Base-by-base conservation (phyloP, 257 asterid species). In the Solanum paucissectum region DNA sequence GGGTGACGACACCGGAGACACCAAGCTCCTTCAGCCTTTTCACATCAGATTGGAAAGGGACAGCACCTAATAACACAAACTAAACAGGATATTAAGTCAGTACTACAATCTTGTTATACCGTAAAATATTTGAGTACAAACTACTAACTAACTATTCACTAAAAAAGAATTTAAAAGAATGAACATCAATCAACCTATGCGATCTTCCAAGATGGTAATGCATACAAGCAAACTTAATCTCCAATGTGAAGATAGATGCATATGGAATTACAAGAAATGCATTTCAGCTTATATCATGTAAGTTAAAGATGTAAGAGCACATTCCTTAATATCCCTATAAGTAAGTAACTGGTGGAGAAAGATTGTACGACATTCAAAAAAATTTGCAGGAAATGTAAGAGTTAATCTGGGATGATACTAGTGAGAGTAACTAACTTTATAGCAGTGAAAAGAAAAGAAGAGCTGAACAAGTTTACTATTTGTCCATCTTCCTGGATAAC, bases 61-160 rank as follows among this genome's bases (percentile, higher is more conserved):
- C 91, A 88, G 95, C 95, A 83, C 95, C 95, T 88, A 93, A 37
- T 89, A 93, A 90, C 42, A 93, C 93, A 90, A 92, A 93, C 95
- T 93, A 29, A 88, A 87, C 40, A 75, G 40, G 46, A 72, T 18
- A 72, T 13, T 16, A 79, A 9, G 49, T 91, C 76, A 91, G 88
- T 23, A 27, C 55, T 29, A 82, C 9, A 20, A 49, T 49, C 29
- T 20, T 16, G 83, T 74, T 74, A 74, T 77, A n/a, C 60, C 9
- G 8, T 2, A 77, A 77, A 40, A 27, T 40, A 44, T 79, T 79
- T 3, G 9, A 18, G 16, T 79, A 16, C 18, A 46, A 44, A 44
- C 25, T 27, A 44, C 66, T 6, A 27, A 27, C 66, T 6, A 46
- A 27, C 23, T 79, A 18, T 79, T 27, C 85, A 27, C 68, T 8